Base-by-base conservation (phyloP, 2,329 filamentous ascomycete species). In the Fusarium xyrophilum region DNA sequence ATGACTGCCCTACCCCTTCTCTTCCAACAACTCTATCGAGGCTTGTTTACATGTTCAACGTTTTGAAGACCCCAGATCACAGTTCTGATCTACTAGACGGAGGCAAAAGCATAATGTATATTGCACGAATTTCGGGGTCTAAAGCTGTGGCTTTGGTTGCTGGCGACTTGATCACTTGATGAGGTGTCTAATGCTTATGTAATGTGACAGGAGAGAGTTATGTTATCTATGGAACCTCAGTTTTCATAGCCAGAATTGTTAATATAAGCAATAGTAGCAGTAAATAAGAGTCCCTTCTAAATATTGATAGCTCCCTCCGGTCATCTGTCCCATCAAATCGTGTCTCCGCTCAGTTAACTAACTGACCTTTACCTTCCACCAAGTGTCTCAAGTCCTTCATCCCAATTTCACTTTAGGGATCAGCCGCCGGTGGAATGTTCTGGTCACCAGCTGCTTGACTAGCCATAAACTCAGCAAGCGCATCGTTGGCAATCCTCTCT, bases 181-280 rank as follows among this genome's bases (percentile, higher is more conserved):
- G 11, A 19, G 23, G 19, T 12, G 3, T 9, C 0, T 4, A 7
- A 4, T 13, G 7, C 12, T 12, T 11, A 17, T 4, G 3, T 5
- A 4, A 23, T 7, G 5, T 7, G 15, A 11, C 8, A 7, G 15
- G 9, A 1, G 1, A 11, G 1, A 7, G 9, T 10, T 1, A 11
- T 23, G 0, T 40, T 23, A 9, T 15, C 6, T 13, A 9, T n/a
- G 4, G 0, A 9, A 1, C 5, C 0, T 7, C 1, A 4, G 5
- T 3, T 4, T 25, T 17, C 2, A 17, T 10, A 7, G 6, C 14
- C 14, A 2, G 5, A 10, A 13, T 8, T 21, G 5, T 4, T 15
- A 12, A 23, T 23, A 10, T 7, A 21, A 25, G 21, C 4, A 25
- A 5, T 6, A 12, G 7, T 17, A 12, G 23, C 5, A 42, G 17